phyloP scores from a whole-genome alignment of 2,329 filamentous ascomycete genomes.

The Boeremia lycopersici region DNA sequence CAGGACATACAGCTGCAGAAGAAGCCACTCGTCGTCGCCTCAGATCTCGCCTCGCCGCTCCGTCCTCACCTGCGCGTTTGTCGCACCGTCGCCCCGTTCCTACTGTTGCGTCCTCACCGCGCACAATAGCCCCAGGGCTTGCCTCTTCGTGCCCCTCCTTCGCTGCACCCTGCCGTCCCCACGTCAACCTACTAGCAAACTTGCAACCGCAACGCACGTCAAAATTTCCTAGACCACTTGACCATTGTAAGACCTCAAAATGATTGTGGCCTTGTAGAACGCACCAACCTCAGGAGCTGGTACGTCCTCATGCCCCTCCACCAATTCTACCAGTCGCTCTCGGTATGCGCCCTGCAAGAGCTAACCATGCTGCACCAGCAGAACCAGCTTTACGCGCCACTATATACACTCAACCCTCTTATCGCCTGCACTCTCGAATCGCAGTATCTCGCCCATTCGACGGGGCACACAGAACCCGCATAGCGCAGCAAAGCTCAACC shows the following conservation, averaged over 20 bases:
- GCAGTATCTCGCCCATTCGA: neutral
- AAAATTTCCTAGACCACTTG: constrained; percentile 28
- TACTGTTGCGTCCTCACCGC: constrained; percentile 26
- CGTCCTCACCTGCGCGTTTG: constrained; percentile 19
- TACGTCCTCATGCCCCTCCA: constrained; percentile 35
- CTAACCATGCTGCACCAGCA: constrained; percentile 44
- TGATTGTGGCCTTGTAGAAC: constrained; percentile 43
- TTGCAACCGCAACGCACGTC: constrained; percentile 28
- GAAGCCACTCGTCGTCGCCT: constrained; percentile 15
- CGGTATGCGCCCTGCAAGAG: constrained; percentile 26
- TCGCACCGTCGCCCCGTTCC: constrained; percentile 35
- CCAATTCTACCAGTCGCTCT: constrained; percentile 29
- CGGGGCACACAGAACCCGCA: neutral
- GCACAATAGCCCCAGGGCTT: constrained; percentile 25
- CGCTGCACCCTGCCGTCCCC: constrained; percentile 34
- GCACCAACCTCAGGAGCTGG: constrained; percentile 37
- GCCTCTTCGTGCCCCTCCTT: constrained; percentile 7
- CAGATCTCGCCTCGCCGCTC: constrained; percentile 15
- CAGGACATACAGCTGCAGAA: constrained; percentile 11
- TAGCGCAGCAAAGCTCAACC: constrained; percentile 14
- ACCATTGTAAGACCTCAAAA: constrained; percentile 29
- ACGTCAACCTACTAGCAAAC: constrained; percentile 43
- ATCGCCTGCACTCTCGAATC: constrained; percentile 5
- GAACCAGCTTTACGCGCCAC: constrained; percentile 36
- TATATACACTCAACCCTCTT: constrained; percentile 19